Base-by-base conservation (phyloP, 129 eudicot genomes). In the Arctium lappa region DNA sequence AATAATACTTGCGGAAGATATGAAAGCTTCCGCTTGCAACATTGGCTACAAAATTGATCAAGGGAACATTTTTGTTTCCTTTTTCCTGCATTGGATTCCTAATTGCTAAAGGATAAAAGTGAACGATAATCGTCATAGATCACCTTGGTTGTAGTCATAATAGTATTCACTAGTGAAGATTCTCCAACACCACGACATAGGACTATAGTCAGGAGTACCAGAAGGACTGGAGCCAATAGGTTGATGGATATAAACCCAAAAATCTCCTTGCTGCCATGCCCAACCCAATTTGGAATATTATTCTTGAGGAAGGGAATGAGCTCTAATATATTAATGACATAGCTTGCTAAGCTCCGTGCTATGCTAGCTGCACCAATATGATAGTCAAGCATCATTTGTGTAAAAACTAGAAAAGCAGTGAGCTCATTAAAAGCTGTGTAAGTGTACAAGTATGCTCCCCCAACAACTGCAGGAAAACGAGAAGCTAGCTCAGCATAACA, bases 351-450 rank as follows among this genome's bases (percentile, higher is more conserved):
- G 82, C 99, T 96, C 48, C 99, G 91, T 29, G 99, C 98, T 83
- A 96, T 93, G 73, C 99, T 96, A 82, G 99, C 99, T 77, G 99
- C 99, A 78, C 99, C 99, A 69, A 96, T 96, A 83, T 96, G 99
- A 82, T 96, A 96, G 78, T 96, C 99, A 69, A 96, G 92, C 99
- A 93, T 93, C 92, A 96, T 83, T 78, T 96, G 99, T 22, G 94
- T 72, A 89, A 96, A 96, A 85, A 96, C 99, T 46, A 96, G 90
- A 88, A 96, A 96, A 53, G 98, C 99, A 53, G 97, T 93, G 63
- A 96, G 95, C 90, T 96, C 99, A 53, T 96, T 96, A 88, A 96
- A 96, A 82, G 99, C 99, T 22, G 98, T 87, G 86, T 93, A 96
- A 7, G 99, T 77, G 63, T 96, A 96, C 69, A 96, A 74, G 82